phyloP scores from a whole-genome alignment of 176 grass and related monocot species.

The Carex pumila region DNA sequence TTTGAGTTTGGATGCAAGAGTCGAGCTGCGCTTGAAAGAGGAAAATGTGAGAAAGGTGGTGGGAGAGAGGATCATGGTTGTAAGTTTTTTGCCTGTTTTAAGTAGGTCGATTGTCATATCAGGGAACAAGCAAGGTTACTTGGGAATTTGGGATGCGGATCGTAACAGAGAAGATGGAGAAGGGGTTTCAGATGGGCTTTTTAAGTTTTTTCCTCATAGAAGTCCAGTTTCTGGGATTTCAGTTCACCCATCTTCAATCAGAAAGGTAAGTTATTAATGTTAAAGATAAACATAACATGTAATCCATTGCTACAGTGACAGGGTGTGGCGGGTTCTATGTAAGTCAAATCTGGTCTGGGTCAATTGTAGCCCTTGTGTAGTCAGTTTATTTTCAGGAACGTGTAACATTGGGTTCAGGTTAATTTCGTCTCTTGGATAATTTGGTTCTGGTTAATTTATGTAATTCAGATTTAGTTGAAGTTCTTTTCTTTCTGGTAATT shows the following conservation, averaged over 20 bases:
- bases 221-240: conserved; percentile 46
- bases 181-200: conserved; percentile 35
- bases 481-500: background rate
- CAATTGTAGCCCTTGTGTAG: background rate
- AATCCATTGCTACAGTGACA: background rate
- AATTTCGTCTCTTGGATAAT: background rate
- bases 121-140: conserved; percentile 50
- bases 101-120: conserved; percentile 44
- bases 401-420: background rate
- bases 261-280: conserved; percentile 35
- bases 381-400: background rate
- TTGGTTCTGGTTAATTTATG: background rate
- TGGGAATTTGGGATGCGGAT: conserved; percentile 81
- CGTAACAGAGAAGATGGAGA: conserved; percentile 15
- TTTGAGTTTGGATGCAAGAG: conserved; percentile 11
- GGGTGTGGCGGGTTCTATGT: background rate
- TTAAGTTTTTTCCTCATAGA: conserved; percentile 53
- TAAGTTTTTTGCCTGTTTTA: conserved; percentile 46
- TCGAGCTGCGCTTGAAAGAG: conserved; percentile 35
- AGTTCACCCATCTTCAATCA: conserved; percentile 25
- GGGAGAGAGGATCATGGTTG: conserved; percentile 36
- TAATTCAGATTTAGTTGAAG: background rate
- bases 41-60: conserved; percentile 43
- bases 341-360: background rate
- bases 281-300: background rate